Conservation (phyloP, 495 filamentous ascomycete species). For the Aspergillus campestris region DNA sequence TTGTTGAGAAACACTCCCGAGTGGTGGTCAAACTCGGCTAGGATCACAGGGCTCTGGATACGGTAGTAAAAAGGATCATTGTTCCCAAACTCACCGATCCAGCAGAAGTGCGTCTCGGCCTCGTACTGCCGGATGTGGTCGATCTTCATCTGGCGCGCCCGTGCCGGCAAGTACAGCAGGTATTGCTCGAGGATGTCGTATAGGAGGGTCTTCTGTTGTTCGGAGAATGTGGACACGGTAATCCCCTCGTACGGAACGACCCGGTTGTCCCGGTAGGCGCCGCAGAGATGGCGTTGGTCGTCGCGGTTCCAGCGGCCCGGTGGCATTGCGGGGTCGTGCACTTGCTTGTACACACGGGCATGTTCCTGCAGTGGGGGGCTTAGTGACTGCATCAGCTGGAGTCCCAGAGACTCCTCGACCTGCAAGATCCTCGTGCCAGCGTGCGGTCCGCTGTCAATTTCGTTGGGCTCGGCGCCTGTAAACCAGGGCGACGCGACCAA, state of each 20-base stretch:
- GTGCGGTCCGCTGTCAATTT: constrained; percentile 56
- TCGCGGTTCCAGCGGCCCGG: constrained; percentile 64
- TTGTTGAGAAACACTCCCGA: constrained; percentile 71
- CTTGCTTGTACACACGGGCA: constrained; percentile 47
- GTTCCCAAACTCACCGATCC: constrained; percentile 62
- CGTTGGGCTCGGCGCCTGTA: constrained; percentile 67
- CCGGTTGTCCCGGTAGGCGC: constrained; percentile 68
- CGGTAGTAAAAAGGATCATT: constrained; percentile 68
- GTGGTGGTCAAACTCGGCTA: constrained; percentile 74
- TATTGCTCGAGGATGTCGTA: constrained; percentile 50
- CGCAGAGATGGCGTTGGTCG: constrained; percentile 65
- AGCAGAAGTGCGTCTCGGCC: constrained; percentile 63
- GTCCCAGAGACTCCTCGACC: constrained; percentile 52
- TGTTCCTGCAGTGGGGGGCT: constrained; percentile 31
- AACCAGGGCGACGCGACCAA: constrained; percentile 63
- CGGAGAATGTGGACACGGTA: constrained; percentile 30
- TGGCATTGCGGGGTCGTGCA: constrained; percentile 55
- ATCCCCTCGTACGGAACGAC: constrained; percentile 67
- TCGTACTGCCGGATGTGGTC: constrained; percentile 43
- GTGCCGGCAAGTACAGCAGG: constrained; percentile 52
- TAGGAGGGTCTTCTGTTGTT: constrained; percentile 43
- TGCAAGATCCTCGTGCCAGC: constrained; percentile 55
- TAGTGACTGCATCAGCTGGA: constrained; percentile 61
- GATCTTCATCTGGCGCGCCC: constrained; percentile 42
- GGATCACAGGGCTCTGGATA: constrained; percentile 62